Conservation (phyloP, 768 basidiomycete genomes). For the Nidula microcarpa region DNA sequence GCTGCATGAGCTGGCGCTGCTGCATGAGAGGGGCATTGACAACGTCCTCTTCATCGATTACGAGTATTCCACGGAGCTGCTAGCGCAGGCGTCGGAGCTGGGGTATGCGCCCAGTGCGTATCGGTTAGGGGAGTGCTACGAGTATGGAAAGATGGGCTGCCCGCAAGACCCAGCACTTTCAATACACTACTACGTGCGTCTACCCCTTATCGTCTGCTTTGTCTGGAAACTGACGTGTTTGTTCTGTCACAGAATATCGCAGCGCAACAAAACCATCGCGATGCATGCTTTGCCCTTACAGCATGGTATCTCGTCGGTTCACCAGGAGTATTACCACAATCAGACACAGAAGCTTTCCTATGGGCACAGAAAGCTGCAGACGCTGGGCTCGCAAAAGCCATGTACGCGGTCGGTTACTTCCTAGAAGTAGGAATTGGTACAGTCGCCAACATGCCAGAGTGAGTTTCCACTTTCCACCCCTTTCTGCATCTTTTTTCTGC, state of each 20-base stretch:
- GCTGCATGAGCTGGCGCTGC: slow-evolving; percentile 86
- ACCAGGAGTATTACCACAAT: slow-evolving; percentile 95
- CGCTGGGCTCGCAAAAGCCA: slow-evolving; percentile 86
- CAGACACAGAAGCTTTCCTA: slow-evolving; percentile 95
- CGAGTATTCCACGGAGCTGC: slow-evolving; percentile 90
- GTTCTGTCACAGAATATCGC: slow-evolving; percentile 79
- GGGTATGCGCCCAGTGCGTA: slow-evolving; percentile 97
- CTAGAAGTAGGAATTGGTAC: slow-evolving; percentile 93
- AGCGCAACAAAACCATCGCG: slow-evolving; percentile 94
- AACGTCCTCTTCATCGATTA: slow-evolving; percentile 97
- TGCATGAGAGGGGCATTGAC: slow-evolving; percentile 97
- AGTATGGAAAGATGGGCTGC: slow-evolving; percentile 98
- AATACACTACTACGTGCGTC: slow-evolving; percentile 97
- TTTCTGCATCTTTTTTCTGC: not conserved
- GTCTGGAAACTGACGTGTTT: slow-evolving; percentile 3
- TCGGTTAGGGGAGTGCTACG: slow-evolving; percentile 96
- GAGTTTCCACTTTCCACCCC: slow-evolving; percentile 23
- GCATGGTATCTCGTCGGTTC: slow-evolving; percentile 99
- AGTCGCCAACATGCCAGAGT: slow-evolving; percentile 62
- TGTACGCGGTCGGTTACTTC: slow-evolving; percentile 99
- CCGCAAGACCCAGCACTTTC: slow-evolving; percentile 96
- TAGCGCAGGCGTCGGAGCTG: slow-evolving; percentile 93
- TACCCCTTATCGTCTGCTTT: slow-evolving; percentile 3
- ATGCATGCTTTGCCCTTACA: slow-evolving; percentile 96
- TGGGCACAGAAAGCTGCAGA: slow-evolving; percentile 98